Conservation (phyloP, 441 rosid species). For the Codiaeum variegatum region DNA sequence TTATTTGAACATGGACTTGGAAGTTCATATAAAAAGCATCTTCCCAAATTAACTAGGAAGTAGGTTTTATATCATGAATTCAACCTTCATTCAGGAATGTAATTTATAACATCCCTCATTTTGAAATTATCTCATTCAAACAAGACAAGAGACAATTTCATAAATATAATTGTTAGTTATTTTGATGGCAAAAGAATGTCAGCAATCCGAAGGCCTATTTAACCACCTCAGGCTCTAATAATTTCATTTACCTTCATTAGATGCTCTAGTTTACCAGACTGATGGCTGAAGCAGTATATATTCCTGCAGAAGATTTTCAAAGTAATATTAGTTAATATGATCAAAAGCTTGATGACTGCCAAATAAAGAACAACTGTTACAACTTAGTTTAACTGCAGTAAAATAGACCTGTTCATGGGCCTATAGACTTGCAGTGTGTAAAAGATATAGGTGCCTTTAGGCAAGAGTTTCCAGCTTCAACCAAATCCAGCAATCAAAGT, state of each 20-base stretch:
- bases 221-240: neutral
- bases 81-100: neutral
- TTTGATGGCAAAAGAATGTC: neutral
- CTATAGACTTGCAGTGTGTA: neutral
- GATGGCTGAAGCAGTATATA: slow-evolving; percentile 93
- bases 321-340: neutral
- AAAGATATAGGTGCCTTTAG: neutral
- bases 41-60: neutral
- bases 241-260: slow-evolving; percentile 74
- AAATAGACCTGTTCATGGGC: neutral
- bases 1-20: neutral
- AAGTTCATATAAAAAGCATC: neutral
- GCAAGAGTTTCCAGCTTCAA: neutral
- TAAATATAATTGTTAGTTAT: neutral
- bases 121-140: neutral
- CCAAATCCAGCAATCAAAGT: neutral
- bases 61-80: neutral
- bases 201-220: slow-evolving; percentile 6
- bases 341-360: neutral
- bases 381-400: slow-evolving; percentile 1
- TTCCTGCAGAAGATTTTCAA: slow-evolving; percentile 46
- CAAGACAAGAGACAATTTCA: neutral
- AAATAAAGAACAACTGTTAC: neutral
- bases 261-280: slow-evolving; percentile 92
- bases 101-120: slow-evolving; percentile 1